Evolutionary conservation across 2,329 filamentous ascomycete genomes (phyloP).

Genomic region (Pseudogymnoascus sp.): DNA sequence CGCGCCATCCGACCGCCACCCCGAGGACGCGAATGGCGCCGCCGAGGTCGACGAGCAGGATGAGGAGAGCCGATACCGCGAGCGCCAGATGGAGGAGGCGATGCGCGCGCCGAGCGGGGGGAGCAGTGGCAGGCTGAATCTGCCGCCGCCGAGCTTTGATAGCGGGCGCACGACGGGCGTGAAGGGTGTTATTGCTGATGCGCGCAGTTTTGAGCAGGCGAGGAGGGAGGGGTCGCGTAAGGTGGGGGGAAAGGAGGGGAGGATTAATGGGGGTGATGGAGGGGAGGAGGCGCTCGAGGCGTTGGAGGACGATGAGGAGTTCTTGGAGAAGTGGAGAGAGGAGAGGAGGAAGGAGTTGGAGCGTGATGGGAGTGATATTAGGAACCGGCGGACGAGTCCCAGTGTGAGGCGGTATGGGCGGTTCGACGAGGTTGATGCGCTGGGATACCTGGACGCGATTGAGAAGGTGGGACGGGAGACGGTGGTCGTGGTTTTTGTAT

Average conservation of each 20-base stretch:
- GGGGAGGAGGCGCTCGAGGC: slow-evolving; percentile 33
- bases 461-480: slow-evolving; percentile 79
- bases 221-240: slow-evolving; percentile 28
- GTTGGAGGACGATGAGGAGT: slow-evolving; percentile 60
- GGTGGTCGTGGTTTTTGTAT: slow-evolving; percentile 86
- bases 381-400: slow-evolving; percentile 63
- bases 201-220: slow-evolving; percentile 65
- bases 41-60: slow-evolving; percentile 48
- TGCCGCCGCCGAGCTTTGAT: slow-evolving; percentile 56
- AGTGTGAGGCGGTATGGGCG: slow-evolving; percentile 70
- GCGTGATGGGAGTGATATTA: slow-evolving; percentile 47
- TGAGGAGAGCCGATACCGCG: slow-evolving; percentile 32
- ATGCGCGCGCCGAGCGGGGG: slow-evolving; percentile 58
- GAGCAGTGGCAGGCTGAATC: slow-evolving; percentile 57
- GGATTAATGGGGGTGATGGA: slow-evolving; percentile 27
- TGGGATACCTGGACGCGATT: slow-evolving; percentile 91
- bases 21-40: slow-evolving; percentile 49
- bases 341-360: slow-evolving; percentile 70
- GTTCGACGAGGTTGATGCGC: slow-evolving; percentile 76
- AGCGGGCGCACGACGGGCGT: slow-evolving; percentile 67
- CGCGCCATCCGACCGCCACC: slow-evolving; percentile 34
- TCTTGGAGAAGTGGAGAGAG: slow-evolving; percentile 80
- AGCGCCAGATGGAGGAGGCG: slow-evolving; percentile 48
- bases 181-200: slow-evolving; percentile 81
- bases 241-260: slow-evolving; percentile 36